Conservation (phyloP, 2,329 filamentous ascomycete genomes). For the Achaetomium macrosporum region DNA sequence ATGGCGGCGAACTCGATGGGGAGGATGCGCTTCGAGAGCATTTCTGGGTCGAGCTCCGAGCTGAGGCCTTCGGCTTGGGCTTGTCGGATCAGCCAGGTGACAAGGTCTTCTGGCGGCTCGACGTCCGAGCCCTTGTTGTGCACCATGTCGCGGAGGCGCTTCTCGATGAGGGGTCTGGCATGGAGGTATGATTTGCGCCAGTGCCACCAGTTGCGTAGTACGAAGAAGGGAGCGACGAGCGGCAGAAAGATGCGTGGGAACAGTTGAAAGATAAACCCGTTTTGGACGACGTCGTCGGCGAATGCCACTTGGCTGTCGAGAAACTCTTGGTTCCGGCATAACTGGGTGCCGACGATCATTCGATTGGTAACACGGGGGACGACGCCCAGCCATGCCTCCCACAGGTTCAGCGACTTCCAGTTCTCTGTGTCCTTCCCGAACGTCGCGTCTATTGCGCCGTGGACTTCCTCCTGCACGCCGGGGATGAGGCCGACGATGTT, state of each 20-base stretch:
- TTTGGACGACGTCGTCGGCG: constrained; percentile 43
- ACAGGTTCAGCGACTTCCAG: constrained; percentile 39
- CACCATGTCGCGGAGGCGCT: constrained; percentile 43
- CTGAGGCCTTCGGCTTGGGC: constrained; percentile 39
- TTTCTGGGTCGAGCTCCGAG: constrained; percentile 40
- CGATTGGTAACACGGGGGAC: constrained; percentile 40
- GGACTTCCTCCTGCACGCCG: constrained; percentile 37
- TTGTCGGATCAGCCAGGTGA: constrained; percentile 52
- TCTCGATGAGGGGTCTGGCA: constrained; percentile 42
- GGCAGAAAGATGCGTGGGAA: constrained; percentile 45
- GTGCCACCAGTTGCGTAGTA: constrained; percentile 42
- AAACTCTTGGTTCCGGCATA: constrained; percentile 40
- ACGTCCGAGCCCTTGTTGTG: constrained; percentile 34
- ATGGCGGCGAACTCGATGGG: constrained; percentile 55
- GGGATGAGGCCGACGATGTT: constrained; percentile 36
- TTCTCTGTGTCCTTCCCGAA: constrained; percentile 32
- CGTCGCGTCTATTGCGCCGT: constrained; percentile 30
- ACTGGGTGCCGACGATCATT: constrained; percentile 35
- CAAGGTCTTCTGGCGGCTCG: constrained; percentile 49
- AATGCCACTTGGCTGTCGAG: constrained; percentile 44
- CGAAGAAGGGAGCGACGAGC: constrained; percentile 40
- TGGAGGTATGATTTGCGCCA: constrained; percentile 39
- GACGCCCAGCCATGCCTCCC: constrained; percentile 39
- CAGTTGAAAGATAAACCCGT: constrained; percentile 40
- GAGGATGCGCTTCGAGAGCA: constrained; percentile 47